phyloP scores from a whole-genome alignment of 2,329 filamentous ascomycete genomes.

The Cladosporium sp. region DNA sequence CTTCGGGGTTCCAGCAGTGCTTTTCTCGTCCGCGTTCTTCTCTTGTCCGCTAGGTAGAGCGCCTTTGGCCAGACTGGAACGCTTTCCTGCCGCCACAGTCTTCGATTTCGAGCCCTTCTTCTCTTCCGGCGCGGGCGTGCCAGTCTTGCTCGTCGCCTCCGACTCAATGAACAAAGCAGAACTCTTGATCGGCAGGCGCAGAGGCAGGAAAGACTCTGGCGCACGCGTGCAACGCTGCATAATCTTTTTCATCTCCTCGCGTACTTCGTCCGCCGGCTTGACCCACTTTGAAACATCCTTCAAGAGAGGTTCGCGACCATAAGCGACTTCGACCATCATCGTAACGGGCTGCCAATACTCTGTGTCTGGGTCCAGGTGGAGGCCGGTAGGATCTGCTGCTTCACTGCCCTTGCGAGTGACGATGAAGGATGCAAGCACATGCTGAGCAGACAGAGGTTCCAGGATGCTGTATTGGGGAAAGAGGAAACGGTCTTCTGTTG shows the following conservation, averaged over 20 bases:
- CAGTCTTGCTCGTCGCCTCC: constrained; percentile 27
- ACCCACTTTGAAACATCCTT: constrained; percentile 59
- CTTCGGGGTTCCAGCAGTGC: neutral
- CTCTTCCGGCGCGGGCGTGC: constrained; percentile 23
- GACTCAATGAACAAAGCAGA: constrained; percentile 24
- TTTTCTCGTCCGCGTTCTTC: constrained; percentile 19
- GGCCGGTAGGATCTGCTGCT: constrained; percentile 39
- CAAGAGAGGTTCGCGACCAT: constrained; percentile 53
- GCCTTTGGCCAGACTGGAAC: constrained; percentile 10
- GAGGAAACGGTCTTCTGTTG: constrained; percentile 71
- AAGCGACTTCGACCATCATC: constrained; percentile 54
- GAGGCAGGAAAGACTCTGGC: constrained; percentile 56
- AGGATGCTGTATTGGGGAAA: constrained; percentile 78
- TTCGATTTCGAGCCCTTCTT: constrained; percentile 10
- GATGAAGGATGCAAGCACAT: constrained; percentile 74
- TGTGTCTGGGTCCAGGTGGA: constrained; percentile 45
- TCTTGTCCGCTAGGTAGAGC: constrained; percentile 1
- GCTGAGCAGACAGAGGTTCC: constrained; percentile 57
- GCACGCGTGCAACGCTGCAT: constrained; percentile 59
- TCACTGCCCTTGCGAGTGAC: constrained; percentile 71
- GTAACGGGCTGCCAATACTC: constrained; percentile 79
- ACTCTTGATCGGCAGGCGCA: constrained; percentile 51
- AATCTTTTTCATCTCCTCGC: constrained; percentile 56
- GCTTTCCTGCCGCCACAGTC: neutral
- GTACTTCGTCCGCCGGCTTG: constrained; percentile 54